These are phyloP conservation scores for Didymella pomorum DNA, from an alignment of 2,329 filamentous ascomycete species.

Conservation along the genomic window DNA sequence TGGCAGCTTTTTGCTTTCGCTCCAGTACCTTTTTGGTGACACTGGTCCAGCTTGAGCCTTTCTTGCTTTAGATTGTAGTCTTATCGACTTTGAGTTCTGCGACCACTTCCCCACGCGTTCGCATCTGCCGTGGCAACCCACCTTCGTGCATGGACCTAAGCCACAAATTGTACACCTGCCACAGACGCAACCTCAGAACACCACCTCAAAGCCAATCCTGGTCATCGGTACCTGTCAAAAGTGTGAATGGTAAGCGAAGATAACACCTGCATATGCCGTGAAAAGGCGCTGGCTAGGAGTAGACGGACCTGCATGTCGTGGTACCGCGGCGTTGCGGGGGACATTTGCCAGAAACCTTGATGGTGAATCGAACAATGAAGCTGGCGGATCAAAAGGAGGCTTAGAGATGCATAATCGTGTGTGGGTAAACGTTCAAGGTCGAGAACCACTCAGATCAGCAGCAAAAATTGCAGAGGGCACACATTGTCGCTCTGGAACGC, in stretches of 20 bases:
- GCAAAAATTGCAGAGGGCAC: neutral
- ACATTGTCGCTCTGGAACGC: neutral
- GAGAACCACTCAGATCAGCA: neutral
- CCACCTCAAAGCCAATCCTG: conserved; percentile 9
- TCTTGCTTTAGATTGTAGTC: conserved; percentile 12
- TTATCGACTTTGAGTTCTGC: conserved; percentile 11
- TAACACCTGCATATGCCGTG: conserved; percentile 9
- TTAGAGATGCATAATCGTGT: neutral
- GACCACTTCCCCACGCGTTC: neutral
- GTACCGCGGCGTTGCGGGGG: conserved; percentile 2
- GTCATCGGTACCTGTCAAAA: conserved; percentile 13
- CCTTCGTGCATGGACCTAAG: conserved; percentile 3
- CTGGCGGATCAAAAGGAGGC: neutral
- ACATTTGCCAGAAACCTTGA: neutral
- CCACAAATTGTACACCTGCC: neutral
- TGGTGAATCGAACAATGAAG: neutral
- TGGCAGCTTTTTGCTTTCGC: neutral
- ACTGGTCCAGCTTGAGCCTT: neutral
- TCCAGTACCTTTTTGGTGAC: neutral
- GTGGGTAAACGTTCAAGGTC: neutral
- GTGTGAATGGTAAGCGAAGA: conserved; percentile 1
- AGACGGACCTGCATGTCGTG: conserved; percentile 2
- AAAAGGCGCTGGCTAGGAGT: neutral
- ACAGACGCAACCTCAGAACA: conserved; percentile 9
- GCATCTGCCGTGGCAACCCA: neutral